Conservation (phyloP, 208 protist genomes). For the Leishmania braziliensis region DNA sequence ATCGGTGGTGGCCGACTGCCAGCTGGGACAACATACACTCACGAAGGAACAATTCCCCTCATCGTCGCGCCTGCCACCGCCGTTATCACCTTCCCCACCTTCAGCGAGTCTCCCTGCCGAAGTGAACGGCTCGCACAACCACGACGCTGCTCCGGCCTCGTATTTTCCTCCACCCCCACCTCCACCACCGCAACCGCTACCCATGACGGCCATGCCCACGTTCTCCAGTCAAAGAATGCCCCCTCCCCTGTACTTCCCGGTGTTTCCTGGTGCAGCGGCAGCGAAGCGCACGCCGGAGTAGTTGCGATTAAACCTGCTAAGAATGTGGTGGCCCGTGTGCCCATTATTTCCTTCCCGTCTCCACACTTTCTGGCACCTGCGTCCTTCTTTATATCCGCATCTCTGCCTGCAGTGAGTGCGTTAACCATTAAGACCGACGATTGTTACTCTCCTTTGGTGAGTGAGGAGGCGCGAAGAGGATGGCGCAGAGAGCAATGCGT, state of each 20-base stretch:
- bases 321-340: background rate
- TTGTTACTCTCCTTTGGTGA: background rate
- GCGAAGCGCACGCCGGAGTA: constrained; percentile 7
- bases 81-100: too few species aligned
- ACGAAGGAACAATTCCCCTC: background rate
- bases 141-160: background rate
- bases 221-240: constrained; percentile 31
- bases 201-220: background rate
- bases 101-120: background rate
- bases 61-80: background rate
- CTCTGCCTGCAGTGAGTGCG: background rate
- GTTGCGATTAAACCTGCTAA: background rate
- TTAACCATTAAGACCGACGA: background rate
- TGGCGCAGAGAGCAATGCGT: background rate
- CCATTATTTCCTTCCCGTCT: background rate
- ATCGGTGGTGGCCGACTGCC: background rate
- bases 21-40: background rate
- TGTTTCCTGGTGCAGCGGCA: constrained; percentile 32
- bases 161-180: background rate
- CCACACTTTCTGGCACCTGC: background rate
- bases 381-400: background rate
- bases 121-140: background rate
- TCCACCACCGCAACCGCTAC: background rate
- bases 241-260: constrained; percentile 64
- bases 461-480: background rate